A percentile compares a stretch with the other conserved stretches of the same genome.
Conservation (phyloP, 1,284 basidiomycete genomes). For the Pseudozyma sp. region DNA sequence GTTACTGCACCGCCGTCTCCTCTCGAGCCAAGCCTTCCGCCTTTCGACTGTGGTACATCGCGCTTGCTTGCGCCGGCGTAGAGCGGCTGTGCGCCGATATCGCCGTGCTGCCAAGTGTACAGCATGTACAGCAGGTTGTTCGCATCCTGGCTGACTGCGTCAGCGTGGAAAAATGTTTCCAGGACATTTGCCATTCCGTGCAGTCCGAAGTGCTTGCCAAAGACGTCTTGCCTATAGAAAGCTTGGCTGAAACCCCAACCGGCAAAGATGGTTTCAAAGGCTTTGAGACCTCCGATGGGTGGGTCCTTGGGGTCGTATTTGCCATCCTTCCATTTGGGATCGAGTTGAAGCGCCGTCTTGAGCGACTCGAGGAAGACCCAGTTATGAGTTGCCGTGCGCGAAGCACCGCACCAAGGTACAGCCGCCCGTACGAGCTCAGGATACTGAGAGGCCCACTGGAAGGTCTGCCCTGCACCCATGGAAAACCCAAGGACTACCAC, state of each 20-base stretch:
- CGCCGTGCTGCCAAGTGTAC: constrained; percentile 49
- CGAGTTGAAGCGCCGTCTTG: constrained; percentile 26
- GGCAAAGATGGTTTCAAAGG: constrained; percentile 54
- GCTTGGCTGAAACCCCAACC: constrained; percentile 57
- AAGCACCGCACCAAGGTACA: constrained; percentile 56
- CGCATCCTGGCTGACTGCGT: constrained; percentile 42
- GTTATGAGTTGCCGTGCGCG: constrained; percentile 51
- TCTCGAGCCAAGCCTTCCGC: constrained; percentile 21
- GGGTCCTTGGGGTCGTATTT: constrained; percentile 29
- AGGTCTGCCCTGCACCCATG: constrained; percentile 53
- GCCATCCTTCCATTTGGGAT: constrained; percentile 28
- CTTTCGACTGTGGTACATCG: constrained; percentile 13
- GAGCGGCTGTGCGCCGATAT: constrained; percentile 38
- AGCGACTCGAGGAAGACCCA: constrained; percentile 53
- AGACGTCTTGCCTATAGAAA: constrained; percentile 48
- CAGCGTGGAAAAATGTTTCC: constrained; percentile 39
- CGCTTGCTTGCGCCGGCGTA: constrained; percentile 42
- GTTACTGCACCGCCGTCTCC: constrained; percentile 24
- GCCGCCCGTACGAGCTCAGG: constrained; percentile 41
- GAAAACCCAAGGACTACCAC: constrained; percentile 45
- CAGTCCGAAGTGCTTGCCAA: constrained; percentile 41
- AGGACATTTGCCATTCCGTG: constrained; percentile 21
- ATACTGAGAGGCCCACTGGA: constrained; percentile 54
- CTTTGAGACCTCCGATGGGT: constrained; percentile 45
- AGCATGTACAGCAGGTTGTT: constrained; percentile 52